Evolutionary conservation across 1,139 yeast genomes (phyloP), one percentile per base, ranked within the genome.

Genomic region (Lodderomyces margitis): DNA sequence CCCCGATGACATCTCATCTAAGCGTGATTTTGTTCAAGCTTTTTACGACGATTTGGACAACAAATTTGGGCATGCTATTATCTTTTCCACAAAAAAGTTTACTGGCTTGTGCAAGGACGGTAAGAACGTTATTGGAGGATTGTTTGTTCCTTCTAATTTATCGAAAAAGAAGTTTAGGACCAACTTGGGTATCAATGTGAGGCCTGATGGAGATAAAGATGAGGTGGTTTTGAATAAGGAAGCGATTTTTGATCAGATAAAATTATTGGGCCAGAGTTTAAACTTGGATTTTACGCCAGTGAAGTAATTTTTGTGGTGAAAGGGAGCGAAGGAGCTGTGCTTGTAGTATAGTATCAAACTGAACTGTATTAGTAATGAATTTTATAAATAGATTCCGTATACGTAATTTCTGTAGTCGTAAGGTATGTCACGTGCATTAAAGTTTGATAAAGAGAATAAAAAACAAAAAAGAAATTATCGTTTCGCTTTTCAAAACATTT

Each of bases 211-310:
- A 35, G 35, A 21, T 23, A 53, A 59, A 36, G 76, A 66, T 23
- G 79, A 70, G 42, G 87, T 87, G n/a, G 68, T 68, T 37, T 68
- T 89, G 42, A 88, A 91, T 61, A 83, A 78, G 56, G 83, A 78
- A n/a, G 87, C 92, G 1, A 75, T 87, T 30, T 65, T 84, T 47
- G 75, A 77, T 45, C 96, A 91, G 60, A 83, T 91, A 40, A 70
- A 74, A 40, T 70, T 85, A 36, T 70, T 87, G 42, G 96, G 96
- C 7, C 30, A 25, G 15, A 9, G 30, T 25, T 25, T 25, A 9
- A n/a, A 25, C 10, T n/a, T 25, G 10, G 12, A 12, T 10, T 25
- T 25, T 3, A 25, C 16, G 9, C 10, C 11, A 92, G 89, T 25
- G 94, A 86, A 52, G 62, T 80, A 47, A 64, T 79, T 14, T 61